These are phyloP conservation scores for Exutisphaerella laricina DNA, from an alignment of 2,329 filamentous ascomycete species.

Conservation along the genomic window DNA sequence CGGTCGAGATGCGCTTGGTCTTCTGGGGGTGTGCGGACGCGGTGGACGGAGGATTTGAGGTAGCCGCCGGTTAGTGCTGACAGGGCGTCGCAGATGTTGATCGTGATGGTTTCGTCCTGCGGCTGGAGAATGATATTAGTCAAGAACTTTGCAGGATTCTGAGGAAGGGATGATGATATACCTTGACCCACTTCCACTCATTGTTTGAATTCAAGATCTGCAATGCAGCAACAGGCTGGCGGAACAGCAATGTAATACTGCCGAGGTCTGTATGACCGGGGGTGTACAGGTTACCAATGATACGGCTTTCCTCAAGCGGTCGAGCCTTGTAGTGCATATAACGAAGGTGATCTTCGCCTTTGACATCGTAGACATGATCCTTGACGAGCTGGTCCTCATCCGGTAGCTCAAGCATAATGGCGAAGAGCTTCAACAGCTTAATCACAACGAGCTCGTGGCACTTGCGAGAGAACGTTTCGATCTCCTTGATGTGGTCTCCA, in stretches of 20 bases:
- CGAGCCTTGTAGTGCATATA: constrained; percentile 28
- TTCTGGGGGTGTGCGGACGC: constrained; percentile 44
- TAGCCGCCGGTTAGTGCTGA: constrained; percentile 37
- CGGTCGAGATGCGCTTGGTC: constrained; percentile 47
- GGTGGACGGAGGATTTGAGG: constrained; percentile 46
- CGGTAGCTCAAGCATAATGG: constrained; percentile 54
- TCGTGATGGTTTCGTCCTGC: constrained; percentile 38
- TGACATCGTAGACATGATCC: constrained; percentile 53
- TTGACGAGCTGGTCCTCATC: constrained; percentile 53
- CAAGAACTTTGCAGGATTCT: too few relatives aligned
- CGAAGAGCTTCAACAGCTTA: constrained; percentile 54
- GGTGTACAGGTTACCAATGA: constrained; percentile 19
- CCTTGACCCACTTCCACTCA: constrained; percentile 39
- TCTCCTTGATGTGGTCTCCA: constrained; percentile 47
- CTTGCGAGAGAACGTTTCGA: constrained; percentile 49
- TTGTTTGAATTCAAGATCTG: constrained; percentile 34
- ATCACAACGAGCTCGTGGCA: constrained; percentile 52
- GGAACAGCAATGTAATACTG: constrained; percentile 38
- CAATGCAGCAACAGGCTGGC: constrained; percentile 38
- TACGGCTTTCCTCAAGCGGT: constrained; percentile 16
- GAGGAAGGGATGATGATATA: too few relatives aligned
- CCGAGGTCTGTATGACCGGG: constrained; percentile 41
- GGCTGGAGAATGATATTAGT: too few relatives aligned
- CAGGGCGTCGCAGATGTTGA: constrained; percentile 39
- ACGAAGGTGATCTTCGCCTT: constrained; percentile 56